Evolutionary conservation across 768 basidiomycete genomes (phyloP).

Genomic region (Lyophyllum semitale): DNA sequence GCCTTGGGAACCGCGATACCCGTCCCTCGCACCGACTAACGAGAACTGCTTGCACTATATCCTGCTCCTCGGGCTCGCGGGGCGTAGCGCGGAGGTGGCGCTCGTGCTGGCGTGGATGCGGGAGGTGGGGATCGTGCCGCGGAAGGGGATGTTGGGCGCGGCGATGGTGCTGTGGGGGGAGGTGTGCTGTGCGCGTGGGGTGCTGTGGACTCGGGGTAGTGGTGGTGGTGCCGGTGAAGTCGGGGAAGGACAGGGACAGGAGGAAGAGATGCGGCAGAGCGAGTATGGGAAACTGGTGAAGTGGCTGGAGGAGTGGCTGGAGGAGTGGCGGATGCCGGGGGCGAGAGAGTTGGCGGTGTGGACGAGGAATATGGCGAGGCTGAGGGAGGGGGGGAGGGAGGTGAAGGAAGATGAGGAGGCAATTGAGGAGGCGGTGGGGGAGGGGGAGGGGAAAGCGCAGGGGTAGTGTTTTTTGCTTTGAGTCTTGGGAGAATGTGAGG

Average conservation of each 20-base stretch:
- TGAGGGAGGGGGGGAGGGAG: background rate
- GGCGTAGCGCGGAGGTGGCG: constrained; percentile 61
- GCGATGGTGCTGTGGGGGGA: constrained; percentile 75
- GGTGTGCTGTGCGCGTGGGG: constrained; percentile 57
- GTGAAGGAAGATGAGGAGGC: constrained; percentile 7
- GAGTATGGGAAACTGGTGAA: constrained; percentile 45
- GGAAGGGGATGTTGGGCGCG: constrained; percentile 54
- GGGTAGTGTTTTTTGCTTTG: too few relatives aligned
- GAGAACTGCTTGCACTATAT: constrained; percentile 59
- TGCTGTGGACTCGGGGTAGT: constrained; percentile 28
- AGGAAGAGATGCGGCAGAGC: constrained; percentile 17
- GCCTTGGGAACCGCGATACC: constrained; percentile 18
- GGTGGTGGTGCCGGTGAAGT: constrained; percentile 14
- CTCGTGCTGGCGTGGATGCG: constrained; percentile 76
- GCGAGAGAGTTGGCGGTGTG: constrained; percentile 36
- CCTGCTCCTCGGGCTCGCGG: constrained; percentile 55
- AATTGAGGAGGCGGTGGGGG: background rate
- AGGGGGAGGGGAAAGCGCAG: constrained; percentile 2
- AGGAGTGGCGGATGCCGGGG: constrained; percentile 43
- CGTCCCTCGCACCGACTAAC: constrained; percentile 45
- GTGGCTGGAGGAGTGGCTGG: constrained; percentile 66
- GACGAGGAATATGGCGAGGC: constrained; percentile 16
- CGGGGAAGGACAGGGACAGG: background rate
- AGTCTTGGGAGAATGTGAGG: too few relatives aligned
- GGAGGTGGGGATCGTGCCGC: constrained; percentile 52